These are phyloP conservation scores for Aurantiochytrium sp. DNA, from an alignment of 108 stramenopile species.

Conservation along the genomic window DNA sequence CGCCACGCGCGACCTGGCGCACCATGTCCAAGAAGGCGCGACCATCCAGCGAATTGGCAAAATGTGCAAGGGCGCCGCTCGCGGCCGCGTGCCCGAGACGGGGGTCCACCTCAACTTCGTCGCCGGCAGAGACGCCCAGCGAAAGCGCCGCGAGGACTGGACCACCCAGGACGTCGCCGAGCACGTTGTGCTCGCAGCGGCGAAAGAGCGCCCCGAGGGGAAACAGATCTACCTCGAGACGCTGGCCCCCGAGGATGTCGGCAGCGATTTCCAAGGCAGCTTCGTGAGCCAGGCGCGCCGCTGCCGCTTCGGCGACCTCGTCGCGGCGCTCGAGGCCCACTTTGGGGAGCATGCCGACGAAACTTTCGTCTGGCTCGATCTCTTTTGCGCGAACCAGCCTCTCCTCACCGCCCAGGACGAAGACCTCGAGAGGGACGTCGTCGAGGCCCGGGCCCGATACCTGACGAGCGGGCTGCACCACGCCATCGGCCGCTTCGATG, in stretches of 20 bases:
- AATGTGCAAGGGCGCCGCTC: no score
- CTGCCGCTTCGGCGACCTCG: neutral
- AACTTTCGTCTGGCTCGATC: neutral
- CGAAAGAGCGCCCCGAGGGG: neutral
- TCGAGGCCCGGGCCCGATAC: neutral
- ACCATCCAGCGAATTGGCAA: no score
- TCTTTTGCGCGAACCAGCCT: conserved; percentile 7
- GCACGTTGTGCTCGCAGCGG: neutral
- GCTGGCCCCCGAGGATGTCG: neutral
- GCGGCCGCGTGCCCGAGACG: no score
- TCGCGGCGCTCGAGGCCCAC: neutral
- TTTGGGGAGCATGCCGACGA: neutral
- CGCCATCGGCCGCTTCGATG: neutral
- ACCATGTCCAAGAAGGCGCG: no score
- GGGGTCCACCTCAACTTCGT: neutral
- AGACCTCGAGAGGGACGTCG: neutral
- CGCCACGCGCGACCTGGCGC: no score
- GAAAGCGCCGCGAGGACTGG: neutral
- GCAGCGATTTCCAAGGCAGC: neutral
- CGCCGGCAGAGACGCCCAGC: neutral
- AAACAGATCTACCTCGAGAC: neutral
- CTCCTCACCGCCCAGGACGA: neutral
- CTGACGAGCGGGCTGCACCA: neutral
- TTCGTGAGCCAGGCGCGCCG: neutral
- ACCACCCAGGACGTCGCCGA: neutral